phyloP scores from a whole-genome alignment of 805 yeast species.

The Wickerhamomyces sydowiorum region DNA sequence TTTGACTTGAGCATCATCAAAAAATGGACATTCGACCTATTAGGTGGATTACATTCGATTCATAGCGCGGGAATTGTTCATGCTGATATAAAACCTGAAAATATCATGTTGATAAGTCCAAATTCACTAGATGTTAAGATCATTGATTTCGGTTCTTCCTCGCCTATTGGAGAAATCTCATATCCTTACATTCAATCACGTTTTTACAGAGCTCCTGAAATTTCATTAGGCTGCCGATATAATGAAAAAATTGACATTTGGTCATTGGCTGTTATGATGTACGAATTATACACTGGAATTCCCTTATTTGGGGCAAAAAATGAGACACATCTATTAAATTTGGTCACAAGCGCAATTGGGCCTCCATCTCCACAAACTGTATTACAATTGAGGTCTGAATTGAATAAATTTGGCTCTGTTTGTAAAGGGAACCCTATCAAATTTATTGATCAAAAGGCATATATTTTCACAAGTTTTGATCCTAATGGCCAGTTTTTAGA shows the following conservation, averaged over 20 bases:
- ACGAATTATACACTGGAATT: constrained; percentile 83
- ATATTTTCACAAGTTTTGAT: constrained; percentile 33
- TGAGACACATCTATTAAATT: constrained; percentile 71
- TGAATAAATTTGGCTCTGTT: constrained; percentile 14
- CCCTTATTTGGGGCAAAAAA: constrained; percentile 83
- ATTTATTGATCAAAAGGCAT: constrained; percentile 21
- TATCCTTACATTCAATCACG: constrained; percentile 84
- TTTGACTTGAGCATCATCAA: constrained; percentile 35
- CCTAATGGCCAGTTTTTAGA: neutral
- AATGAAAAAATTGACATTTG: constrained; percentile 81
- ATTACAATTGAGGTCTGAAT: constrained; percentile 30
- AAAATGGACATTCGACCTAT: constrained; percentile 46
- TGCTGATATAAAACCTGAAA: constrained; percentile 86
- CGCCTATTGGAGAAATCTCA: constrained; percentile 54
- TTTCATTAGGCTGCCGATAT: constrained; percentile 62
- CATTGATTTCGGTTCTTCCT: constrained; percentile 77
- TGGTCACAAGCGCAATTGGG: constrained; percentile 78
- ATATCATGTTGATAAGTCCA: constrained; percentile 52
- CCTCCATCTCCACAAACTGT: constrained; percentile 53
- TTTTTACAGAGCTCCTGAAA: constrained; percentile 77
- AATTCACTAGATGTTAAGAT: constrained; percentile 49
- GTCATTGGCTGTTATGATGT: constrained; percentile 86
- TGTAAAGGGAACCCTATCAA: constrained; percentile 28
- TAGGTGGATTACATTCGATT: constrained; percentile 54
- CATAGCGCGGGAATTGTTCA: constrained; percentile 59